Evolutionary conservation across 2,329 filamentous ascomycete genomes (phyloP).

Genomic region (Talaromyces sp.): DNA sequence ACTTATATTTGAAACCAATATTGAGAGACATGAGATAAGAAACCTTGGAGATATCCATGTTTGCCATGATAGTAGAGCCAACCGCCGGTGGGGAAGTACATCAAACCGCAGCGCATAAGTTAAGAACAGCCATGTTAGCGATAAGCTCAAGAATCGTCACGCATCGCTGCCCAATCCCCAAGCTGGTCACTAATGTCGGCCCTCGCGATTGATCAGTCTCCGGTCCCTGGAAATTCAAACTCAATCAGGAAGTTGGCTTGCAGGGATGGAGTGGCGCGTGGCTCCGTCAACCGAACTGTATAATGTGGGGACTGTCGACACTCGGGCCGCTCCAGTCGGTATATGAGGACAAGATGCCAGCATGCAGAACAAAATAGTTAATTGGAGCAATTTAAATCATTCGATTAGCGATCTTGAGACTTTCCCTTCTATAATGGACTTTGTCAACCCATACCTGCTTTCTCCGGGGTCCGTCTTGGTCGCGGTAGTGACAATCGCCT

Average conservation of each 20-base stretch:
- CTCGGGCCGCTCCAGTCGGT: slow-evolving; percentile 13
- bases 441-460: slow-evolving; percentile 12
- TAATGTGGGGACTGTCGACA: slow-evolving; percentile 18
- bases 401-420: background rate
- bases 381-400: background rate
- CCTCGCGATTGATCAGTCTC: background rate
- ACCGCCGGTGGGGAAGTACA: too few relatives aligned
- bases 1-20: too few relatives aligned
- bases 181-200: background rate
- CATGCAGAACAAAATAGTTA: background rate
- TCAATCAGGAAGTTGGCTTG: slow-evolving; percentile 24
- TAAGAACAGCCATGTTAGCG: background rate
- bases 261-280: slow-evolving; percentile 8
- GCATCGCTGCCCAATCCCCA: background rate
- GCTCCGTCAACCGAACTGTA: slow-evolving; percentile 10
- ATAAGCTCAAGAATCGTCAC: background rate
- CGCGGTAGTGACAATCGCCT: slow-evolving; percentile 14
- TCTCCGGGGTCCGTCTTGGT: slow-evolving; percentile 17
- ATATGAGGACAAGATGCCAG: slow-evolving; percentile 16
- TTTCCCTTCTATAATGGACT: slow-evolving; percentile 12
- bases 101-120: background rate
- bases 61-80: too few relatives aligned
- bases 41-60: too few relatives aligned
- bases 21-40: too few relatives aligned
- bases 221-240: slow-evolving; percentile 26